Evolutionary conservation across 2,329 filamentous ascomycete species (phyloP), one percentile per base, ranked within the genome.

Genomic region (Lasiodiplodia hormozganensis): DNA sequence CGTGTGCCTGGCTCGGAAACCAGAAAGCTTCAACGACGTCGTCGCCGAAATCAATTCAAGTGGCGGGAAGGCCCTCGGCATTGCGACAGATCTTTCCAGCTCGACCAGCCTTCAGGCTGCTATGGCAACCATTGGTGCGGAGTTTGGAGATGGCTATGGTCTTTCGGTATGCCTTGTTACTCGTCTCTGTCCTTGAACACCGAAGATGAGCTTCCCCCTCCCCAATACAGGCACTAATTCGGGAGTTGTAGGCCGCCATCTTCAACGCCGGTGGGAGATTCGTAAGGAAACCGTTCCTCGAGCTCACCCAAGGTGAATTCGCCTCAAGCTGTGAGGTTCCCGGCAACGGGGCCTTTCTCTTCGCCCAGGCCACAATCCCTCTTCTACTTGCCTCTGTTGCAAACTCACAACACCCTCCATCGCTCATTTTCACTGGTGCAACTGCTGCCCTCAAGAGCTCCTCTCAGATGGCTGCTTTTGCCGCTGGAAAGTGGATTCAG

Each of bases 361-460:
- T 97, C 78, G 88, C 92, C 0, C 89, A 95, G 77, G 84, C 85
- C 2, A 83, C 87, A 0, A 81, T 97, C 0, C 93, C 94, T 0
- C 83, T 90, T 0, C 86, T 97, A 1, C 85, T 94, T 1, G 77
- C 78, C 23, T 49, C 67, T 2, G 31, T 51, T 8, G 36, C 66
- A 21, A 0, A 80, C 82, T 53, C 86, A 0, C 82, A 86, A 36
- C 80, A 93, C 74, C 92, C 93, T 4, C 93, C 93, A 0, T 90
- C 91, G 0, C 83, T 97, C 21, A 90, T 97, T 74, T 92, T 96
- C 80, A 97, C 94, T 0, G 94, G 94, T 38, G 93, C 94, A 0
- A 97, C 94, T 0, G 94, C 93, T 0, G 92, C 90, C 0, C 72
- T 95, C 21, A 91, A 90, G 74, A 92, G 91, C 4, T 90, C 88